Evolutionary conservation across 2,329 filamentous ascomycete species (phyloP).

Genomic region (Aspergillus sp.): DNA sequence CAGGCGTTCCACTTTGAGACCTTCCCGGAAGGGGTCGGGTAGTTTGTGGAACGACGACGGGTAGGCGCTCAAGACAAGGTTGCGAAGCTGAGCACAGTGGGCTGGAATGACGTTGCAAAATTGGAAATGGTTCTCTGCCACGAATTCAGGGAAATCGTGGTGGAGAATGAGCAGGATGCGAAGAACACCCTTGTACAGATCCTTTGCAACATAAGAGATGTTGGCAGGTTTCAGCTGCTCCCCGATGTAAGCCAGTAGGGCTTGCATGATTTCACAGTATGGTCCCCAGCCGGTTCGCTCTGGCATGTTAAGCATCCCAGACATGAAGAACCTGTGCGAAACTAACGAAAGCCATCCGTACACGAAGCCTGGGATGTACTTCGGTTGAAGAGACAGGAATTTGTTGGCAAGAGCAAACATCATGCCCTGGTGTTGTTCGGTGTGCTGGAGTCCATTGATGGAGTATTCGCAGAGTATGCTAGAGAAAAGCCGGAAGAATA

Average conservation of each 20-base stretch:
- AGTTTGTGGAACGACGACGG: slow-evolving; percentile 68
- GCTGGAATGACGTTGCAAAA: slow-evolving; percentile 78
- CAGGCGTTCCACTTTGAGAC: slow-evolving; percentile 71
- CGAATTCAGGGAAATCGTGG: slow-evolving; percentile 91
- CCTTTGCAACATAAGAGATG: slow-evolving; percentile 68
- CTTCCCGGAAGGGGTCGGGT: slow-evolving; percentile 68
- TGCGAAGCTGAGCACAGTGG: slow-evolving; percentile 82
- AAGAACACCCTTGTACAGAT: slow-evolving; percentile 78
- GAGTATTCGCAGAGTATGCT: slow-evolving; percentile 75
- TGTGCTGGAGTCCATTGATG: slow-evolving; percentile 55
- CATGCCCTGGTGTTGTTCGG: slow-evolving; percentile 64
- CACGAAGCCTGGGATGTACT: slow-evolving; percentile 74
- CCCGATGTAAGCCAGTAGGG: slow-evolving; percentile 70
- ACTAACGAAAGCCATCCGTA: slow-evolving; percentile 83
- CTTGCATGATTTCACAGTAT: slow-evolving; percentile 71
- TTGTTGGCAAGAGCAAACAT: slow-evolving; percentile 69
- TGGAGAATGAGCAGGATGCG: slow-evolving; percentile 82
- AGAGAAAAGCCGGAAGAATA: slow-evolving; percentile 89
- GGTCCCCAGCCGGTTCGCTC: slow-evolving; percentile 71
- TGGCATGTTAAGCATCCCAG: slow-evolving; percentile 67
- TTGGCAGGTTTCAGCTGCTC: slow-evolving; percentile 74
- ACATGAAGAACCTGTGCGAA: slow-evolving; percentile 81
- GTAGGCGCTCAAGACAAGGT: slow-evolving; percentile 79
- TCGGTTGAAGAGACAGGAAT: slow-evolving; percentile 71
- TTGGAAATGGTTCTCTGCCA: slow-evolving; percentile 80